These are phyloP conservation scores for Penicillium angulare DNA, from an alignment of 495 filamentous ascomycete species.

Conservation along the genomic window DNA sequence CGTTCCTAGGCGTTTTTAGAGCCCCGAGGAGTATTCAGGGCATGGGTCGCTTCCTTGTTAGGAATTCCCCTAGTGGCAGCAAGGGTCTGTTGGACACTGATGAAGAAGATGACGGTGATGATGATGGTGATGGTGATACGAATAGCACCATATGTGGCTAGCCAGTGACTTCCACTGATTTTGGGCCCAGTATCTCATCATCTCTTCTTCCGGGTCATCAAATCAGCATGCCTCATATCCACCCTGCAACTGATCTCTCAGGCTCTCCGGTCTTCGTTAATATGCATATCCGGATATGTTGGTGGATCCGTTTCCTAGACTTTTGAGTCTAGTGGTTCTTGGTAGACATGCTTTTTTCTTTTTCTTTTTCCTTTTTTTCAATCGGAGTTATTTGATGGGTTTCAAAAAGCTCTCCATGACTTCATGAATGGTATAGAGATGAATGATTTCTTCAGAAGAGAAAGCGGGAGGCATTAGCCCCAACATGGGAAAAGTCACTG, in stretches of 20 bases:
- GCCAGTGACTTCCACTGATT: slow-evolving; percentile 27
- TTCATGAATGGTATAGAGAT: slow-evolving; percentile 22
- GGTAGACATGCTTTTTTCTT: slow-evolving; percentile 21
- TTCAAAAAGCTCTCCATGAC: slow-evolving; percentile 21
- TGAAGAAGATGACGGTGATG: slow-evolving; percentile 51
- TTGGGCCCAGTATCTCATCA: slow-evolving; percentile 7
- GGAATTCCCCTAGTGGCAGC: slow-evolving; percentile 36
- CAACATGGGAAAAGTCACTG: slow-evolving; percentile 7
- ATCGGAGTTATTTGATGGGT: slow-evolving; percentile 19
- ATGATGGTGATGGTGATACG: slow-evolving; percentile 15
- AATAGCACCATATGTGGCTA: slow-evolving; percentile 17
- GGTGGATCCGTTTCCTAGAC: slow-evolving; percentile 1
- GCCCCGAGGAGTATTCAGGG: slow-evolving; percentile 33
- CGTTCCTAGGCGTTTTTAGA: slow-evolving; percentile 46
- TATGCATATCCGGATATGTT: slow-evolving; percentile 1
- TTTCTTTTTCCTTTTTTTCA: not conserved
- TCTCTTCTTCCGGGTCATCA: slow-evolving; percentile 12
- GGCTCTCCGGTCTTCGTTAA: slow-evolving; percentile 11
- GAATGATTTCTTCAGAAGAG: slow-evolving; percentile 7
- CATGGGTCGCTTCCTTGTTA: slow-evolving; percentile 24
- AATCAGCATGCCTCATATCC: slow-evolving; percentile 5
- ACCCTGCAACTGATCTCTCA: slow-evolving; percentile 10
- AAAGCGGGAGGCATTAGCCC: not conserved
- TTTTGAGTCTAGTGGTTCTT: slow-evolving; percentile 7
- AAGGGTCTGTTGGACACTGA: slow-evolving; percentile 46